phyloP scores from a whole-genome alignment of 2,329 filamentous ascomycete species.

The Colletotrichum liaoningense region DNA sequence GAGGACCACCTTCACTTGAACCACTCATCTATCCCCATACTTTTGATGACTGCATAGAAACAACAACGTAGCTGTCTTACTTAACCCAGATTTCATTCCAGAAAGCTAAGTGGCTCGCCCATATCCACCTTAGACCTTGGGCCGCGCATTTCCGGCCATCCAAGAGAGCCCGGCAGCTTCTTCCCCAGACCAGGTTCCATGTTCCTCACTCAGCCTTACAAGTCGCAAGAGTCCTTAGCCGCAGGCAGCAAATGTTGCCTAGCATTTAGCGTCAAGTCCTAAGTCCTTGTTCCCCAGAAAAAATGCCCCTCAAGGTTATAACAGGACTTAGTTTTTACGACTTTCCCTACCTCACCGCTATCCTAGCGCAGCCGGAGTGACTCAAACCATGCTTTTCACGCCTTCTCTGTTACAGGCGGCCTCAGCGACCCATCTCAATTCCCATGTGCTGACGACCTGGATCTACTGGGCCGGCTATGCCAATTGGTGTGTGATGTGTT shows the following conservation, averaged over 20 bases:
- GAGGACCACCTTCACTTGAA: neutral
- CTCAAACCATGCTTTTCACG: neutral
- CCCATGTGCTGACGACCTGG: neutral
- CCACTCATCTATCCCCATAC: neutral
- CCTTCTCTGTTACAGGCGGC: neutral
- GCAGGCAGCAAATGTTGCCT: conserved; percentile 2
- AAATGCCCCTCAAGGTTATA: neutral
- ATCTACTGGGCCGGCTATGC: neutral
- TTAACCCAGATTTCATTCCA: neutral
- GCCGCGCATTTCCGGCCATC: neutral
- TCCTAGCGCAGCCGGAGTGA: conserved; percentile 7
- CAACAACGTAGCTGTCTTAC: neutral
- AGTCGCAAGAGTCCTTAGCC: neutral
- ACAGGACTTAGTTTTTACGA: neutral
- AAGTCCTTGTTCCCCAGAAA: neutral
- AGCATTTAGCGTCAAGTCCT: neutral
- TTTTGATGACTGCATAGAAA: neutral
- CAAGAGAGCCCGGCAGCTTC: neutral
- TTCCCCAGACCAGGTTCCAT: neutral
- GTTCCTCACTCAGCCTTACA: neutral
- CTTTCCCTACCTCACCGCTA: neutral
- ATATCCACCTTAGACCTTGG: neutral
- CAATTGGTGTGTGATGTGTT: neutral
- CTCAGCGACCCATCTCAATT: neutral
- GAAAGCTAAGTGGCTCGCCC: neutral